Evolutionary conservation across 1,284 basidiomycete genomes (phyloP), one percentile per base, ranked within the genome.

Genomic region (Kwoniella shivajii): DNA sequence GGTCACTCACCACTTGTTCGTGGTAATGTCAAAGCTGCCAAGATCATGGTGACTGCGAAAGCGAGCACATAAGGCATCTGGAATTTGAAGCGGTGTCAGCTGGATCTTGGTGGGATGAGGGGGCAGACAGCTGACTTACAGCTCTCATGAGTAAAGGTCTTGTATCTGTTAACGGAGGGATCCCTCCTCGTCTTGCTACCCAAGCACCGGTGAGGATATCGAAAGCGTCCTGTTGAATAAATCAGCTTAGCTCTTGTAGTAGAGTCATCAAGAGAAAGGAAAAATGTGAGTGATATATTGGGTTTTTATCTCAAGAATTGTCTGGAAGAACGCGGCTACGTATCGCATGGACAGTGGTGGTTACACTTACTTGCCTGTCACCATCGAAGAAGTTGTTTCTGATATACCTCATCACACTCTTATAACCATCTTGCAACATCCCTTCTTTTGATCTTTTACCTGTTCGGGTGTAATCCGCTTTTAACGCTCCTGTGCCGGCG

Each of bases 331-430:
- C n/a, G n/a, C n/a, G n/a, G n/a, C n/a, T n/a, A n/a, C n/a, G n/a
- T n/a, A n/a, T n/a, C n/a, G n/a, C n/a, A n/a, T n/a, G n/a, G n/a
- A n/a, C n/a, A n/a, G 20, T 26, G 20, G 27, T 3, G 2, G 31
- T 26, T 7, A 10, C 4, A 72, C 80, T 67, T 69, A 86, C 87
- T 81, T 90, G 93, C 70, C 94, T 82, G 50, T 92, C 84, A 6
- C 96, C 96, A 75, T 99, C 96, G 69, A 97, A 90, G 80, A 92
- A 94, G 76, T 97, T 99, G 81, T 99, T 99, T 82, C 89, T 93
- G 64, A 97, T 72, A 74, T 99, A 99, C 60, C 96, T 86, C 78
- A 87, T 83, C 2, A 87, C 75, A 18, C 89, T 89, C 77, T 98
- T 99, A 76, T 87, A 81, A 1, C 92, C 91, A 77, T 99, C 96